phyloP scores from a whole-genome alignment of 2,329 filamentous ascomycete genomes.

The Rhinocladiella mackenziei region DNA sequence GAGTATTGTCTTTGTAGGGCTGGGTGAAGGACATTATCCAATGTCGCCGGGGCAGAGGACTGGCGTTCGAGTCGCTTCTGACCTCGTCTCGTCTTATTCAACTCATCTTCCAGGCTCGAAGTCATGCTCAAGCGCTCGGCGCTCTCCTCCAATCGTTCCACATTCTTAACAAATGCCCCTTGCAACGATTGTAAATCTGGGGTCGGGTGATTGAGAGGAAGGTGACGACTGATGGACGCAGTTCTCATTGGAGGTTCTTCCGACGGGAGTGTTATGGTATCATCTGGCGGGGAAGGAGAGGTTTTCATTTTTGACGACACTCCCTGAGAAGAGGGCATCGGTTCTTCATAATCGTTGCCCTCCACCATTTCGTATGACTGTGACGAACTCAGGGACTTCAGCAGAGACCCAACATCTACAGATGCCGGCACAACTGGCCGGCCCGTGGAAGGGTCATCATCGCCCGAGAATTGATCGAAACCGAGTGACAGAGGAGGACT shows the following conservation, averaged over 20 bases:
- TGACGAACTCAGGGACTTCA: constrained; percentile 37
- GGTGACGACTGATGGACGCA: constrained; percentile 40
- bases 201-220: constrained; percentile 46
- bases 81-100: constrained; percentile 45
- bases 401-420: constrained; percentile 33
- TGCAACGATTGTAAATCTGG: constrained; percentile 49
- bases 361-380: constrained; percentile 46
- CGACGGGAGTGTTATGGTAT: constrained; percentile 11
- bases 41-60: constrained; percentile 34
- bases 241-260: constrained; percentile 31
- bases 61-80: constrained; percentile 38
- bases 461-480: constrained; percentile 12
- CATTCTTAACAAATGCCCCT: constrained; percentile 49
- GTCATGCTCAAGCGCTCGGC: constrained; percentile 47
- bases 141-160: constrained; percentile 47
- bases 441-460: constrained; percentile 9
- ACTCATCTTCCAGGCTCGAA: constrained; percentile 45
- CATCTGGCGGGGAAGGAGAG: constrained; percentile 8
- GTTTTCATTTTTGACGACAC: constrained; percentile 12
- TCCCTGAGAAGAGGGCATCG: constrained; percentile 23
- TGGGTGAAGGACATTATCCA: constrained; percentile 13
- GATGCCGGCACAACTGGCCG: constrained; percentile 8
- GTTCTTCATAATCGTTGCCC: constrained; percentile 43
- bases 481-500: constrained; percentile 14
- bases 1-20: constrained; percentile 33